Base-by-base conservation (phyloP, 345 rosid genomes). In the Hibiscus mutabilis region DNA sequence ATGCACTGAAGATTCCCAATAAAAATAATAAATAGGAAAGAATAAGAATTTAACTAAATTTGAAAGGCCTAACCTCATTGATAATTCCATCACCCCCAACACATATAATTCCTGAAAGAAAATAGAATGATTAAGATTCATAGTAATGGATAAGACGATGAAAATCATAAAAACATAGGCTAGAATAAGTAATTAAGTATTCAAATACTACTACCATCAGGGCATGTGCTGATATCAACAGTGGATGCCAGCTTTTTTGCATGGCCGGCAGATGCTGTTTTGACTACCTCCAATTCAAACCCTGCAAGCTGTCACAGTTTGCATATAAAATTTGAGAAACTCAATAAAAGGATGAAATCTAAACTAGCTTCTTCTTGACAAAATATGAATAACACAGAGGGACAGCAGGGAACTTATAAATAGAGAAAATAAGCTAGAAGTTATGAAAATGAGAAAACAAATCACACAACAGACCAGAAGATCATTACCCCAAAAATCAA, bases 51-150 rank as follows among this genome's bases (percentile, higher is more conserved):
- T 31, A 31, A 58, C 70, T 13, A 68, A 64, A 75, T 25, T 22
- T 22, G 24, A 75, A 70, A 69, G 29, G 40, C 73, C 97, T 73
- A 25, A 92, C 99, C 99, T 95, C 99, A 66, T 95, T 95, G 76
- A 95, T 91, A 77, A 95, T 89, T 57, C 99, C 99, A 76, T 95
- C 99, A 71, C 99, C 99, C 40, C 99, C 99, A 66, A 95, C 90
- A 49, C 99, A 95, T 29, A 95, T 92, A 47, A 95, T 95, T 57
- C 99, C 99, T 95, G 86, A 35, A 82, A 47, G 71, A 7, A 75
- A 29, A 10, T 67, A 61, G 49, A 77, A 78, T 25, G 51, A 66
- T 31, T 73, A 58, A 81, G 74, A 75, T 73, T 33, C 25, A 61
- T 22, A 52, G 58, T 35, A 31, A 31, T 25, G 8, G 73, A 22